Conservation (phyloP, 768 basidiomycete species). For the Hygrophorus russula region DNA sequence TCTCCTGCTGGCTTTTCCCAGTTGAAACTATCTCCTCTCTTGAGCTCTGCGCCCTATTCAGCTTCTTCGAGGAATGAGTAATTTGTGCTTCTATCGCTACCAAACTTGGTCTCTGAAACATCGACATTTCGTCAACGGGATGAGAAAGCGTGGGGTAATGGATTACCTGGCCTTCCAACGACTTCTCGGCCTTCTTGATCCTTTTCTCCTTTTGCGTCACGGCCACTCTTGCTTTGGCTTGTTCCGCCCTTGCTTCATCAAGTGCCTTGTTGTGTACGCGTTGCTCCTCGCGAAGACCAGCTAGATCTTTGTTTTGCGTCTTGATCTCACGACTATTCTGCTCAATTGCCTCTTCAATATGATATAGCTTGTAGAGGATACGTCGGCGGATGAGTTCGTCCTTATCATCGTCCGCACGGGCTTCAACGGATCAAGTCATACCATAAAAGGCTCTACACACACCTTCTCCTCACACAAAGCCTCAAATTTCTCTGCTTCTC, state of each 20-base stretch:
- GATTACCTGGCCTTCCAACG: slow-evolving; percentile 69
- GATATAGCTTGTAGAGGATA: slow-evolving; percentile 79
- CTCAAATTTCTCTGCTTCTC: slow-evolving; percentile 84
- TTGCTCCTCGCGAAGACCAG: slow-evolving; percentile 59
- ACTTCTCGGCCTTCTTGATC: slow-evolving; percentile 87
- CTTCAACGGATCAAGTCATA: not conserved
- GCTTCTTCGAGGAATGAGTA: slow-evolving; percentile 71
- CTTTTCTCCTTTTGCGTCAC: slow-evolving; percentile 79
- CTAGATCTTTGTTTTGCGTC: slow-evolving; percentile 61
- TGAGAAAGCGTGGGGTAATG: not conserved
- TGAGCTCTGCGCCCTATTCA: slow-evolving; percentile 54
- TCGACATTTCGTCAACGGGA: not conserved
- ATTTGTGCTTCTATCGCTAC: slow-evolving; percentile 82
- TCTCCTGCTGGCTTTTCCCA: slow-evolving; percentile 30
- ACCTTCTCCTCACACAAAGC: slow-evolving; percentile 65
- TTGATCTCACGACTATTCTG: slow-evolving; percentile 53
- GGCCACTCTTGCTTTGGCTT: slow-evolving; percentile 63
- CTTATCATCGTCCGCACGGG: slow-evolving; percentile 24
- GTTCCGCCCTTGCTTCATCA: slow-evolving; percentile 63
- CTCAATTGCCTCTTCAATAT: slow-evolving; percentile 79
- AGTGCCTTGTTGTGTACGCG: slow-evolving; percentile 58
- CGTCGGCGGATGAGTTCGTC: slow-evolving; percentile 76
- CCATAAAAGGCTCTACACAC: slow-evolving; percentile 12
- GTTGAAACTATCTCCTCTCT: slow-evolving; percentile 53
- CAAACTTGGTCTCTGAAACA: slow-evolving; percentile 75